Percentiles rank a stretch among this genome's conserved stretches.
Conservation (phyloP, 495 filamentous ascomycete genomes). For the Aspergillus mulundensis region DNA sequence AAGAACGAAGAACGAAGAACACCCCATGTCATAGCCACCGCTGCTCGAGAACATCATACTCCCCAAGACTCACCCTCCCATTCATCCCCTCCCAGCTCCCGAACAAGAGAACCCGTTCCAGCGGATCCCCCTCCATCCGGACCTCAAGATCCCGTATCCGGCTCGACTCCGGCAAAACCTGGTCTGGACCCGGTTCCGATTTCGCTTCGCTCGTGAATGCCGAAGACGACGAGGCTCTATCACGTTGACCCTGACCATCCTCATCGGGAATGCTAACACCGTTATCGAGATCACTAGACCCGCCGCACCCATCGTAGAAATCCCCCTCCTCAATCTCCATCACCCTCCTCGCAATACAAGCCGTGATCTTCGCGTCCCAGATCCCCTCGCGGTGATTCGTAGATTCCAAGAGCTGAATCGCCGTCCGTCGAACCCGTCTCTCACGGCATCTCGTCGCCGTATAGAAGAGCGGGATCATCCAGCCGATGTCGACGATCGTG, state of each 20-base stretch:
- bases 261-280: neutral
- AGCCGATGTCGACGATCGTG: slow-evolving; percentile 45
- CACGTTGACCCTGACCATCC: too few species aligned
- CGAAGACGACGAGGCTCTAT: too few species aligned
- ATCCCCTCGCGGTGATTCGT: slow-evolving; percentile 49
- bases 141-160: slow-evolving; percentile 2
- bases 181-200: neutral
- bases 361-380: slow-evolving; percentile 31
- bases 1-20: too few species aligned
- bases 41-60: neutral
- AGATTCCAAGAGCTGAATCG: slow-evolving; percentile 34
- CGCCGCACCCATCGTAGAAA: neutral
- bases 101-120: neutral
- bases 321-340: slow-evolving; percentile 32
- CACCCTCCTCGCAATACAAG: slow-evolving; percentile 29
- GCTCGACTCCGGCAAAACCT: neutral
- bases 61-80: neutral
- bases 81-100: neutral
- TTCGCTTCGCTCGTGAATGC: too few species aligned
- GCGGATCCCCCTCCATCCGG: neutral
- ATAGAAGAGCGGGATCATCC: slow-evolving; percentile 50
- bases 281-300: too few species aligned
- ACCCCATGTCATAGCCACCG: neutral
- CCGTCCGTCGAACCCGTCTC: slow-evolving; percentile 38
- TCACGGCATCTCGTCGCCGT: slow-evolving; percentile 55